phyloP scores from a whole-genome alignment of 1,284 basidiomycete species.

The Earliella scabrosa region DNA sequence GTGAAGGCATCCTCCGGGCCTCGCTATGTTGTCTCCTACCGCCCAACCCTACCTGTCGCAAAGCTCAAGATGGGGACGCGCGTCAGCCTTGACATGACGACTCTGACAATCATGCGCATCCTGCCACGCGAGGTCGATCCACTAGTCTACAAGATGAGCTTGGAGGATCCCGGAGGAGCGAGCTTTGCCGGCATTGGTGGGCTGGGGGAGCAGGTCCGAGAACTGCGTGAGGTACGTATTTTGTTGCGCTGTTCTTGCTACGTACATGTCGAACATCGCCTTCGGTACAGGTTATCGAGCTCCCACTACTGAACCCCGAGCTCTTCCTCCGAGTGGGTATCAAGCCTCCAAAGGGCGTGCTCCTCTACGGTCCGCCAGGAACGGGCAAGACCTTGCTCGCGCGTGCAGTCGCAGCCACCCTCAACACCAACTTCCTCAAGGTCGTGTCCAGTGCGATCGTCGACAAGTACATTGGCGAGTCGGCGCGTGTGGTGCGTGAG shows the following conservation, averaged over 20 bases:
- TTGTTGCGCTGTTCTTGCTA: background rate
- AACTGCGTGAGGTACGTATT: conserved; percentile 81
- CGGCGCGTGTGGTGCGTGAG: conserved; percentile 91
- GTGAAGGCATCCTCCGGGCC: conserved; percentile 99
- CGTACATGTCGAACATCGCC: background rate
- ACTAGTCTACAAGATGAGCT: conserved; percentile 98
- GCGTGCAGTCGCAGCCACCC: conserved; percentile 93
- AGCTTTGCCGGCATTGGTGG: conserved; percentile 98
- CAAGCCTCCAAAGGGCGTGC: conserved; percentile 92
- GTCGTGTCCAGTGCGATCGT: conserved; percentile 99
- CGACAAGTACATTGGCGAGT: conserved; percentile 99
- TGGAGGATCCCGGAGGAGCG: conserved; percentile 96
- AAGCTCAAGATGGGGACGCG: conserved; percentile 96
- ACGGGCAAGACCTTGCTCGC: conserved; percentile 97
- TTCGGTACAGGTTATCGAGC: conserved; percentile 82
- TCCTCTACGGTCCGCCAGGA: conserved; percentile 92
- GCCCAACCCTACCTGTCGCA: conserved; percentile 87
- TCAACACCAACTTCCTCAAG: conserved; percentile 97
- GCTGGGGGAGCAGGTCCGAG: conserved; percentile 94
- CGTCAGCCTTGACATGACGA: conserved; percentile 99
- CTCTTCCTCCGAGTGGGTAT: conserved; percentile 96
- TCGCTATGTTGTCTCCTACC: conserved; percentile 98
- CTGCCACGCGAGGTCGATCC: conserved; percentile 98
- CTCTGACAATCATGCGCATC: conserved; percentile 98
- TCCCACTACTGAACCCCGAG: conserved; percentile 95